These are phyloP conservation scores for Lachancea quebecensis DNA, from an alignment of 805 yeast species.

Conservation along the genomic window DNA sequence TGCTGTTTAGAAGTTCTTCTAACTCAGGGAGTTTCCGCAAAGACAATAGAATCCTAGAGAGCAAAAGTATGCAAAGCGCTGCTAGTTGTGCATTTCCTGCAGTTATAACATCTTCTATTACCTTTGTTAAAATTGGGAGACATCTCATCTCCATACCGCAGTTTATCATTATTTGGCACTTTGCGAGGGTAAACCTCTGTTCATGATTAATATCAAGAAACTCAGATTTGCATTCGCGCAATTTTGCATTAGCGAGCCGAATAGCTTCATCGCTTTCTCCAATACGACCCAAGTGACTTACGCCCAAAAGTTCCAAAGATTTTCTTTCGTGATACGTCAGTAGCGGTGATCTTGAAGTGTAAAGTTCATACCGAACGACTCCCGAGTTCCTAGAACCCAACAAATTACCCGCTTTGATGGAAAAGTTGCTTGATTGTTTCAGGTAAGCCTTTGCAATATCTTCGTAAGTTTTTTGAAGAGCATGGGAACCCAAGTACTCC, in stretches of 20 bases:
- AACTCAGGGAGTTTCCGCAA: conserved; percentile 38
- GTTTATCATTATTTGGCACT: conserved; percentile 28
- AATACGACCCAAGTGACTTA: conserved; percentile 34
- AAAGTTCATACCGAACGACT: conserved; percentile 12
- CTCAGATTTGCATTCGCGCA: conserved; percentile 18
- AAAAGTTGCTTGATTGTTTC: background rate
- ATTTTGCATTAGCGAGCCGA: conserved; percentile 16
- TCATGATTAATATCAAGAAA: conserved; percentile 30
- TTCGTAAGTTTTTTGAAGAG: conserved; percentile 14
- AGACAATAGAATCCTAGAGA: conserved; percentile 40
- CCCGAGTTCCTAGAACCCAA: too few relatives aligned
- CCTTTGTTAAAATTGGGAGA: conserved; percentile 42
- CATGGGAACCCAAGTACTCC: conserved; percentile 18
- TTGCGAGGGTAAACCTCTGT: conserved; percentile 21
- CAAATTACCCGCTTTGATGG: too few relatives aligned
- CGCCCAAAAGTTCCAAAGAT: conserved; percentile 36
- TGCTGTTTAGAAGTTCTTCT: background rate
- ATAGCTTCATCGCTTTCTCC: conserved; percentile 25
- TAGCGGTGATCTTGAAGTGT: conserved; percentile 33
- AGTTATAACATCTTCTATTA: conserved; percentile 41
- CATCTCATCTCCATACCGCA: conserved; percentile 44
- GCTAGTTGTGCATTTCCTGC: conserved; percentile 41
- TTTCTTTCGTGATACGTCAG: conserved; percentile 31
- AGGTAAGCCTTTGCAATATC: conserved; percentile 2
- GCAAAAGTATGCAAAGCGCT: conserved; percentile 41